Evolutionary conservation across 805 yeast species (phyloP).

Genomic region (Peterozyma xylosa): DNA sequence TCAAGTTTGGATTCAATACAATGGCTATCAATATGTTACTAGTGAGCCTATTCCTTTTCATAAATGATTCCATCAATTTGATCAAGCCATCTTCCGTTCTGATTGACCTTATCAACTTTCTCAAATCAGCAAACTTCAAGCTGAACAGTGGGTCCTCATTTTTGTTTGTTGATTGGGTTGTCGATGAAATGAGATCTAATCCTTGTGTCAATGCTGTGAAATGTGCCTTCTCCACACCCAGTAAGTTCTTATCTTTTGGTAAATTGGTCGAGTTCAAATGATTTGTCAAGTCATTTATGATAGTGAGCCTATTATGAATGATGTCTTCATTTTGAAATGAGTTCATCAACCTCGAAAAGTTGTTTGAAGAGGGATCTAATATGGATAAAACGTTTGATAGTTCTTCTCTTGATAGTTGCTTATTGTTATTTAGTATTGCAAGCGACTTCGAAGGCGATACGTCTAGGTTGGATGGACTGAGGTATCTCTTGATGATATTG

Average conservation of each 20-base stretch:
- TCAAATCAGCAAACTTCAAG: background rate
- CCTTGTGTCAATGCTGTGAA: slow-evolving; percentile 5
- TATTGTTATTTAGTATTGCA: background rate
- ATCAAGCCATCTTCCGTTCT: background rate
- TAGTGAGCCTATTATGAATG: background rate
- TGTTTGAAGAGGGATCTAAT: background rate
- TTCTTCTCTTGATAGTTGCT: background rate
- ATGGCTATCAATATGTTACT: slow-evolving; percentile 4
- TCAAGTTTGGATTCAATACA: slow-evolving; percentile 4
- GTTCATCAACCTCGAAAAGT: background rate
- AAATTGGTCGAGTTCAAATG: slow-evolving; percentile 5
- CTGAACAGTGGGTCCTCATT: slow-evolving; percentile 1
- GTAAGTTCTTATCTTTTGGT: slow-evolving; percentile 6
- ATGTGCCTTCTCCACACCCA: slow-evolving; percentile 2
- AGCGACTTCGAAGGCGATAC: too few species aligned
- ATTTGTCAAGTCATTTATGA: background rate
- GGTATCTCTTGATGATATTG: too few species aligned
- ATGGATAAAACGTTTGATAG: slow-evolving; percentile 1
- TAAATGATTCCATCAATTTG: slow-evolving; percentile 4
- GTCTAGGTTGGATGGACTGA: too few species aligned
- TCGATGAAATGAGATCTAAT: slow-evolving; percentile 1
- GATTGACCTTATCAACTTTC: slow-evolving; percentile 1
- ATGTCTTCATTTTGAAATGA: slow-evolving; percentile 1
- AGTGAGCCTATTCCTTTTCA: slow-evolving; percentile 3
- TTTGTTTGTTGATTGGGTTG: background rate